These are phyloP conservation scores for Aspergillus thermomutatus DNA, from an alignment of 2,329 filamentous ascomycete genomes.

Conservation along the genomic window DNA sequence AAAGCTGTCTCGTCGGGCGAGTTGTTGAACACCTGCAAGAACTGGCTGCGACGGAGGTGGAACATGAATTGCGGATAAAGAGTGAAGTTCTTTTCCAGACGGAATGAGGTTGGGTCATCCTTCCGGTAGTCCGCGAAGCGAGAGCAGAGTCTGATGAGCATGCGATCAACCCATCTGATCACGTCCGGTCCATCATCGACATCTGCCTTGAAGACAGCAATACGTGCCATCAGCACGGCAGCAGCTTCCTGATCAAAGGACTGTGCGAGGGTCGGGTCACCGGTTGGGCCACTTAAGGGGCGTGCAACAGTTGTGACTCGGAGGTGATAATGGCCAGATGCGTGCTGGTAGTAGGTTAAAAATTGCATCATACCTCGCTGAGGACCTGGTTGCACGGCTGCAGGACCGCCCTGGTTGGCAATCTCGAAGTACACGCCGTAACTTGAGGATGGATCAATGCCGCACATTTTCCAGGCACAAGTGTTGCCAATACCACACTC, in stretches of 20 bases:
- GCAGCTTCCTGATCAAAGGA: slow-evolving; percentile 98
- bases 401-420: slow-evolving; percentile 83
- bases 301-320: slow-evolving; percentile 91
- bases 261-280: slow-evolving; percentile 90
- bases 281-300: slow-evolving; percentile 86
- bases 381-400: slow-evolving; percentile 78
- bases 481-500: slow-evolving; percentile 98
- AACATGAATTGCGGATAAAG: slow-evolving; percentile 99
- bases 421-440: slow-evolving; percentile 99
- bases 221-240: slow-evolving; percentile 97
- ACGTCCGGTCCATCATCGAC: slow-evolving; percentile 99
- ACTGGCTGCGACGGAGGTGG: slow-evolving; percentile 93
- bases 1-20: slow-evolving; percentile 99
- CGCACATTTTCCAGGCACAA: slow-evolving; percentile 99
- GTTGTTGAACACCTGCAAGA: slow-evolving; percentile 99
- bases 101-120: slow-evolving; percentile 95
- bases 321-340: slow-evolving; percentile 91
- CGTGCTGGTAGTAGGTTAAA: slow-evolving; percentile 97
- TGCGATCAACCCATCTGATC: slow-evolving; percentile 94
- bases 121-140: slow-evolving; percentile 97
- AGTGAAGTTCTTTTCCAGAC: slow-evolving; percentile 97
- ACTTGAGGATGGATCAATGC: slow-evolving; percentile 88
- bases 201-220: slow-evolving; percentile 97
- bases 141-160: slow-evolving; percentile 95
- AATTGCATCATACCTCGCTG: slow-evolving; percentile 98